Evolutionary conservation across 192 early-diverging fungal genomes (phyloP).

Genomic region (Entrophospora sp.): DNA sequence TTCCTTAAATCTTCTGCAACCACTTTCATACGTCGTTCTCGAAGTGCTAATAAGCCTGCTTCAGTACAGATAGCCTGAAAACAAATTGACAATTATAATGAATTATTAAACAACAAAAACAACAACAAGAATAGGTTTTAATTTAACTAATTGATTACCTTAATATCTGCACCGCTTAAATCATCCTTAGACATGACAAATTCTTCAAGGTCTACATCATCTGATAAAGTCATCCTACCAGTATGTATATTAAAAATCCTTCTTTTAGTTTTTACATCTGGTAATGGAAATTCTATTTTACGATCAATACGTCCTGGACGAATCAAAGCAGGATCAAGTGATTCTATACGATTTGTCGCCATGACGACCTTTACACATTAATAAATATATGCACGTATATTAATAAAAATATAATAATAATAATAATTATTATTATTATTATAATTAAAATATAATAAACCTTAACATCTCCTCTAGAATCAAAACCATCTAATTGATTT

Average conservation of each 20-base stretch:
- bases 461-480: conserved; percentile 90
- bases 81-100: too few relatives aligned
- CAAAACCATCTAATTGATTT: conserved; percentile 97
- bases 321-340: conserved; percentile 80
- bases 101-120: too few relatives aligned
- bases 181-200: conserved; percentile 91
- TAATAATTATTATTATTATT: too few relatives aligned
- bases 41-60: conserved; percentile 91
- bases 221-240: conserved; percentile 93
- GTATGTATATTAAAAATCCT: conserved; percentile 96
- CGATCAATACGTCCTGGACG: conserved; percentile 84
- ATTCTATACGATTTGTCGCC: too few relatives aligned
- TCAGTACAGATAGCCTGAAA: conserved; percentile 95
- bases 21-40: conserved; percentile 98
- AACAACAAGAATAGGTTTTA: too few relatives aligned
- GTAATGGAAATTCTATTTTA: conserved; percentile 89
- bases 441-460: too few relatives aligned
- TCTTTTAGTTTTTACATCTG: conserved; percentile 87
- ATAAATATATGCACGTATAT: too few relatives aligned
- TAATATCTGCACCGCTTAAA: conserved; percentile 98
- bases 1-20: conserved; percentile 93
- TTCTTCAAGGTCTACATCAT: conserved; percentile 95
- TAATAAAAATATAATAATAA: too few relatives aligned
- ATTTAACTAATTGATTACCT: too few relatives aligned
- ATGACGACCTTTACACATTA: too few relatives aligned